Evolutionary conservation across 192 early-diverging fungal genomes (phyloP).

Genomic region (Coemansia sp.): DNA sequence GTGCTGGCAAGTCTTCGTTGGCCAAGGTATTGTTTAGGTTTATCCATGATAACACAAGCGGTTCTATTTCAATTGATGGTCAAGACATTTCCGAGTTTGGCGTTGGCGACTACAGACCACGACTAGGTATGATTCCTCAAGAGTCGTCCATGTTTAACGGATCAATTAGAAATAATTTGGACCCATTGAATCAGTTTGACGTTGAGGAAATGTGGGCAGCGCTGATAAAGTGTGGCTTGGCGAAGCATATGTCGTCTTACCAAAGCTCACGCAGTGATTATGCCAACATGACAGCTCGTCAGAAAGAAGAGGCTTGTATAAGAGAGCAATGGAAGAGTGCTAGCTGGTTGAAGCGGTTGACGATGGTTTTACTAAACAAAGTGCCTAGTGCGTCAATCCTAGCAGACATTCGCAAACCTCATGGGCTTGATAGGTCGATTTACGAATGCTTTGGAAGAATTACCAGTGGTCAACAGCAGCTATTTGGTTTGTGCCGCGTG

Average conservation of each 20-base stretch:
- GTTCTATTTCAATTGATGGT: slow-evolving; percentile 74
- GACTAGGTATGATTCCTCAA: slow-evolving; percentile 59
- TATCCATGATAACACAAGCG: slow-evolving; percentile 58
- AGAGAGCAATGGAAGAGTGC: slow-evolving; percentile 18
- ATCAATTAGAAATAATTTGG: slow-evolving; percentile 65
- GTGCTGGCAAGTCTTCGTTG: slow-evolving; percentile 68
- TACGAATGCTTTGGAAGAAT: background rate
- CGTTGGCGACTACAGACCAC: slow-evolving; percentile 63
- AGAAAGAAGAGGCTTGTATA: background rate
- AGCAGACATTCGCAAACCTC: background rate
- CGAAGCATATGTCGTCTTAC: background rate
- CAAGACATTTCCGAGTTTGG: slow-evolving; percentile 74
- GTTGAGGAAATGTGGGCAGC: slow-evolving; percentile 25
- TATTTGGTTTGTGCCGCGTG: slow-evolving; percentile 62
- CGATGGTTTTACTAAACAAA: slow-evolving; percentile 3
- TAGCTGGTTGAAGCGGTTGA: slow-evolving; percentile 9
- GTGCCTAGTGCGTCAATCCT: background rate
- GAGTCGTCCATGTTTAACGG: slow-evolving; percentile 67
- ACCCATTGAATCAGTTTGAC: slow-evolving; percentile 58
- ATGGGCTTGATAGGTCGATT: background rate
- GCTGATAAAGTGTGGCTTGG: slow-evolving; percentile 21
- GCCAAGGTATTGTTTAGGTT: slow-evolving; percentile 63
- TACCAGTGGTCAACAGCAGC: slow-evolving; percentile 59
- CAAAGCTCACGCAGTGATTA: background rate
- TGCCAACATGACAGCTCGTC: background rate